A percentile compares a stretch with the other conserved stretches of the same genome.
Conservation (phyloP, 1,284 basidiomycete genomes). For the Sporisorium sorghi region DNA sequence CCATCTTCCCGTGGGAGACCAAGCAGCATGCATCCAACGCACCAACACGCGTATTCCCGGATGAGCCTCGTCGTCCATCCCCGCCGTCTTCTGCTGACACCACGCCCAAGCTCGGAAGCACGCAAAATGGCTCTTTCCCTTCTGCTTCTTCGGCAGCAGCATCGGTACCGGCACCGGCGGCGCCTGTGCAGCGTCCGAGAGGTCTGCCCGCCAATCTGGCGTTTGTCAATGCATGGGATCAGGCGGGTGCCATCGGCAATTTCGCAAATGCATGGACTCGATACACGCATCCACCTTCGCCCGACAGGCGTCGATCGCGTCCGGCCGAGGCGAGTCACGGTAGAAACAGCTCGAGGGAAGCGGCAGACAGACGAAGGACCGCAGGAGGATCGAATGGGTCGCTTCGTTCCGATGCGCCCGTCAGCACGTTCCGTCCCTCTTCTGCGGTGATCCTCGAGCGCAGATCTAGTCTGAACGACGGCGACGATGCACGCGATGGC, state of each 20-base stretch:
- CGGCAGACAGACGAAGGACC: slow-evolving; percentile 1
- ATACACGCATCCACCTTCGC: slow-evolving; percentile 24
- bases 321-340: neutral
- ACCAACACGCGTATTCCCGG: slow-evolving; percentile 55
- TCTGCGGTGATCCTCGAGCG: neutral
- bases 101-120: slow-evolving; percentile 16
- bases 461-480: slow-evolving; percentile 21
- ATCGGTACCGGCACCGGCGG: neutral
- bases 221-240: slow-evolving; percentile 61
- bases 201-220: slow-evolving; percentile 47
- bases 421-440: slow-evolving; percentile 3
- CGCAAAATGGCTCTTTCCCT: slow-evolving; percentile 1
- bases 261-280: slow-evolving; percentile 33
- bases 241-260: slow-evolving; percentile 48
- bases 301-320: slow-evolving; percentile 15
- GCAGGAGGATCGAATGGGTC: neutral
- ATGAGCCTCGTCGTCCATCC: slow-evolving; percentile 44
- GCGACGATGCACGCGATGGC: slow-evolving; percentile 18
- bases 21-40: slow-evolving; percentile 62
- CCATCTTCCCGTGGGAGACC: slow-evolving; percentile 94
- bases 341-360: slow-evolving; percentile 3
- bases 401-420: slow-evolving; percentile 1
- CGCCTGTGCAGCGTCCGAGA: slow-evolving; percentile 16
- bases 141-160: neutral
- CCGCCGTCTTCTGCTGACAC: slow-evolving; percentile 18